A percentile compares a stretch with the other conserved stretches of the same genome.
phyloP scores from a whole-genome alignment of 306 rosid genomes.

The Boehmeria nivea region DNA sequence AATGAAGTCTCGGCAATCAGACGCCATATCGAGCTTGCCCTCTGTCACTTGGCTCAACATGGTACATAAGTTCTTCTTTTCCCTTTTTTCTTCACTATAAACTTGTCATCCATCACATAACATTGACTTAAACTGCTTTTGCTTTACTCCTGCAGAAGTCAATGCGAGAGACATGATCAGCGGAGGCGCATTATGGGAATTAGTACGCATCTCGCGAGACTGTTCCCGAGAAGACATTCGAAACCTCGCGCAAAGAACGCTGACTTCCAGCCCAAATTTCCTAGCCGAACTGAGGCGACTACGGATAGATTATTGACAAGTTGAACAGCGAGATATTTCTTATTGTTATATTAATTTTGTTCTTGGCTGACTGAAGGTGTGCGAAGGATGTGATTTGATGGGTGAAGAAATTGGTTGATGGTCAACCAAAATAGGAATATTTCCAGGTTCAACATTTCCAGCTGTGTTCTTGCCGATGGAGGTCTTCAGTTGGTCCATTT shows the following conservation, averaged over 20 bases:
- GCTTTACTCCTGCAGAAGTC: slow-evolving; percentile 54
- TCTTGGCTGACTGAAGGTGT: slow-evolving; percentile 8
- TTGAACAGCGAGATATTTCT: background rate
- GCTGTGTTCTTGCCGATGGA: no score
- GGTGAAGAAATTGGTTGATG: slow-evolving; percentile 2
- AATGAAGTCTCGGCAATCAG: slow-evolving; percentile 80
- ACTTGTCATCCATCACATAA: slow-evolving; percentile 6
- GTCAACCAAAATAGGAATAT: slow-evolving; percentile 12
- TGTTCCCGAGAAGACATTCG: slow-evolving; percentile 92
- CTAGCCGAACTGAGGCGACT: slow-evolving; percentile 81
- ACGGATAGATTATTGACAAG: slow-evolving; percentile 40
- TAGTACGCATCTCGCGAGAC: slow-evolving; percentile 80
- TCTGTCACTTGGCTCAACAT: slow-evolving; percentile 93
- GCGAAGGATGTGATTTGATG: background rate
- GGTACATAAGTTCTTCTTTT: slow-evolving; percentile 35
- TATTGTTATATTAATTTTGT: slow-evolving; percentile 15
- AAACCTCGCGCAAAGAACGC: slow-evolving; percentile 83
- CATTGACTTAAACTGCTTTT: slow-evolving; percentile 16
- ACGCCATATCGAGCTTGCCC: slow-evolving; percentile 95
- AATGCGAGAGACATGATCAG: slow-evolving; percentile 88
- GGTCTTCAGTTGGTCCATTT: no score
- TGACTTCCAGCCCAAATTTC: slow-evolving; percentile 72
- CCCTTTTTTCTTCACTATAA: background rate
- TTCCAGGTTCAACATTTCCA: slow-evolving; percentile 4
- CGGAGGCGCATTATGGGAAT: slow-evolving; percentile 94